Percentiles rank a stretch among this genome's conserved stretches.
phyloP scores from a whole-genome alignment of 768 basidiomycete species.

The Leccinum sublutescens region DNA sequence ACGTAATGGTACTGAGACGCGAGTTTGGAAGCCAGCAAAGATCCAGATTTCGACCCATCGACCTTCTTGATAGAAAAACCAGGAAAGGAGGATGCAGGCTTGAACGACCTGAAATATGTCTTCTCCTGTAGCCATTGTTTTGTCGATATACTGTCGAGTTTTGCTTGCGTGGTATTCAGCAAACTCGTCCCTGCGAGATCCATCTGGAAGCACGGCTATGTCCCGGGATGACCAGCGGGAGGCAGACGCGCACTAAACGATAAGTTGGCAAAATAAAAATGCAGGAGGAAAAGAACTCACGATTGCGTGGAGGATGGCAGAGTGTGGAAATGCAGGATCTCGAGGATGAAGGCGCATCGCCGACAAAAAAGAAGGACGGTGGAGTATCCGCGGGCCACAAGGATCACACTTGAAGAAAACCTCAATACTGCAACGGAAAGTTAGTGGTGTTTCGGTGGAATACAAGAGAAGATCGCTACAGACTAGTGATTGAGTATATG shows the following conservation, averaged over 20 bases:
- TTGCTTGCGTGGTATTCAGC: slow-evolving; percentile 86
- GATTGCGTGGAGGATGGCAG: slow-evolving; percentile 88
- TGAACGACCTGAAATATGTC: slow-evolving; percentile 87
- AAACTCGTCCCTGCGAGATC: slow-evolving; percentile 77
- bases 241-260: slow-evolving; percentile 68
- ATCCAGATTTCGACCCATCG: slow-evolving; percentile 92
- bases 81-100: slow-evolving; percentile 80
- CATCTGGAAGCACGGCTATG: slow-evolving; percentile 65
- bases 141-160: slow-evolving; percentile 84
- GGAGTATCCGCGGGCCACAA: slow-evolving; percentile 80
- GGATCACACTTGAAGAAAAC: slow-evolving; percentile 89
- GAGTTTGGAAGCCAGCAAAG: slow-evolving; percentile 81
- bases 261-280: slow-evolving; percentile 12
- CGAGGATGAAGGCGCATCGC: slow-evolving; percentile 78
- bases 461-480: slow-evolving; percentile 27
- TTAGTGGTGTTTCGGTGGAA: slow-evolving; percentile 16
- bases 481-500: slow-evolving; percentile 73
- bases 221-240: slow-evolving; percentile 80
- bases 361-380: slow-evolving; percentile 75
- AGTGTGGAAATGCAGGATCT: slow-evolving; percentile 84
- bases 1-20: slow-evolving; percentile 77
- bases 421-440: slow-evolving; percentile 56
- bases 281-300: slow-evolving; percentile 39
- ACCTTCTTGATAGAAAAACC: slow-evolving; percentile 91
- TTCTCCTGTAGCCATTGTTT: slow-evolving; percentile 85